These are phyloP conservation scores for Xylariaceae sp. DNA, from an alignment of 2,329 filamentous ascomycete genomes.

Conservation along the genomic window DNA sequence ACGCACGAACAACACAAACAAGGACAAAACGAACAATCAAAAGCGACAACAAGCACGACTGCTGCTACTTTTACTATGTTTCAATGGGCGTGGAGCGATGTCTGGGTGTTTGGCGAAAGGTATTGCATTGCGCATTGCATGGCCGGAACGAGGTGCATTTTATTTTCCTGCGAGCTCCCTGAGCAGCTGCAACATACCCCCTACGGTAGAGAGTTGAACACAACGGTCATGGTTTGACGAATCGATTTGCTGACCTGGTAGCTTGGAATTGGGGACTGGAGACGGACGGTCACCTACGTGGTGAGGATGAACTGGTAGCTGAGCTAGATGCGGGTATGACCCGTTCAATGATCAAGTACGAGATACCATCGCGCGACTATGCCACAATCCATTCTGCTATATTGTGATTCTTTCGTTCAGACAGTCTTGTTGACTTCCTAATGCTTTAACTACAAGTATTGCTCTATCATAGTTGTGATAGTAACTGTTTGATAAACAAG, in stretches of 20 bases:
- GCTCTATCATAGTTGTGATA: too few relatives aligned
- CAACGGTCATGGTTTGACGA: constrained; percentile 20
- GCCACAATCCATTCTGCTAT: too few relatives aligned
- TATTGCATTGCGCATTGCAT: constrained; percentile 13
- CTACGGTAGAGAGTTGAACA: constrained; percentile 4
- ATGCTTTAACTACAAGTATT: too few relatives aligned
- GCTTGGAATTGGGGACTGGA: constrained; percentile 7
- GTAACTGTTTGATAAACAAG: too few relatives aligned
- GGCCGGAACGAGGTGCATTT: constrained; percentile 6
- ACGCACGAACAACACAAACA: too few relatives aligned
- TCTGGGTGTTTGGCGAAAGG: constrained; percentile 10
- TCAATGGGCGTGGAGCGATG: constrained; percentile 12
- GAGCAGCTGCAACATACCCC: constrained; percentile 10
- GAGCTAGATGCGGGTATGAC: neutral
- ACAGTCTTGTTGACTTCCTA: too few relatives aligned
- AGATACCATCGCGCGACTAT: constrained; percentile 9
- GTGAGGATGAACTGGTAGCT: neutral
- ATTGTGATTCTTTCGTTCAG: too few relatives aligned
- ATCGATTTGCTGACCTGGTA: constrained; percentile 4
- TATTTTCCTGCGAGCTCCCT: constrained; percentile 3
- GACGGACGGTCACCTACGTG: neutral
- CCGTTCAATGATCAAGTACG: constrained; percentile 9
- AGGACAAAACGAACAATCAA: too few relatives aligned
- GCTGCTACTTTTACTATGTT: neutral
- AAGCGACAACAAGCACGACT: neutral